Percentiles rank a stretch among this genome's conserved stretches.
These are phyloP conservation scores for Trametes cingulata DNA, from an alignment of 768 basidiomycete genomes.

Conservation along the genomic window DNA sequence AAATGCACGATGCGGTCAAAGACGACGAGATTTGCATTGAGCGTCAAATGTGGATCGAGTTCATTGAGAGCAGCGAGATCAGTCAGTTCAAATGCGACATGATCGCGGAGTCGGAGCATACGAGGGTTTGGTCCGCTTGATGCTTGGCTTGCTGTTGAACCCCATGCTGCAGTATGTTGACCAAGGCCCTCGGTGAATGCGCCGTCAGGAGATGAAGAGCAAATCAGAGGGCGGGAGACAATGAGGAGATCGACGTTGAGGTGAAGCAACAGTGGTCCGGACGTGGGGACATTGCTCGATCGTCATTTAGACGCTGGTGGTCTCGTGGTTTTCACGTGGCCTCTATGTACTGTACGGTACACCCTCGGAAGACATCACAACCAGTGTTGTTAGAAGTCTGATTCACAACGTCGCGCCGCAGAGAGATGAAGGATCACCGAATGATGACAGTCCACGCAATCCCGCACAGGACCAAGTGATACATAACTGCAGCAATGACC, in stretches of 20 bases:
- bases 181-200: no score
- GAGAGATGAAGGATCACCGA: background rate
- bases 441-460: background rate
- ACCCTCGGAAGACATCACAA: no score
- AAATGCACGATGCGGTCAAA: background rate
- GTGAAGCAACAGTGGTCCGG: no score
- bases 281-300: no score
- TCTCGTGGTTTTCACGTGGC: no score
- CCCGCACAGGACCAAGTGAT: background rate
- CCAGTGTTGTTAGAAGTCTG: no score
- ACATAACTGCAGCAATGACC: conserved; percentile 5
- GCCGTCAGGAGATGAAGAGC: no score
- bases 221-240: background rate
- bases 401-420: no score
- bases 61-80: background rate
- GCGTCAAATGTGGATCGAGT: background rate
- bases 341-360: no score
- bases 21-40: background rate
- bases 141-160: conserved; percentile 2
- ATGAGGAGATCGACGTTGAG: background rate
- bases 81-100: background rate
- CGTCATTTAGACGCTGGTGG: no score
- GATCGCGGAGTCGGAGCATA: background rate
- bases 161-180: background rate
- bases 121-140: conserved; percentile 6